Percentiles rank a stretch among this genome's conserved stretches.
Conservation (phyloP, 1,139 yeast species). For the Saccharomyces hybrid region DNA sequence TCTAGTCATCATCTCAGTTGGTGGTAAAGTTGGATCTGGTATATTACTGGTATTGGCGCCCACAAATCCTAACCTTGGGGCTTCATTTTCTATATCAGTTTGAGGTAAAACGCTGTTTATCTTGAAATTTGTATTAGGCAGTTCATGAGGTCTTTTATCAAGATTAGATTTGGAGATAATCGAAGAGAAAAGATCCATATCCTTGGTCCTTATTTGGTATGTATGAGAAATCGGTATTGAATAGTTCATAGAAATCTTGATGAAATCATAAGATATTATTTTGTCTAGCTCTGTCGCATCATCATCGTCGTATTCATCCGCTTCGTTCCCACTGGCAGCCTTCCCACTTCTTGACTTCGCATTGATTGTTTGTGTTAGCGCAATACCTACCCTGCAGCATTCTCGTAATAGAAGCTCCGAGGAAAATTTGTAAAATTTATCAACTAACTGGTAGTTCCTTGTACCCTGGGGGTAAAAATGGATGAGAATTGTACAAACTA, state of each 20-base stretch:
- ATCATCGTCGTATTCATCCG: conserved; percentile 13
- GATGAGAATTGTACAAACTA: conserved; percentile 49
- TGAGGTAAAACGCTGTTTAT: conserved; percentile 31
- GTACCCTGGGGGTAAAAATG: conserved; percentile 48
- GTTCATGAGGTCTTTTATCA: conserved; percentile 28
- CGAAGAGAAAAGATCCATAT: conserved; percentile 45
- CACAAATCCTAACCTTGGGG: conserved; percentile 32
- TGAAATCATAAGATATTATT: conserved; percentile 49
- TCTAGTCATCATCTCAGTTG: conserved; percentile 60
- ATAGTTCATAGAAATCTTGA: conserved; percentile 55
- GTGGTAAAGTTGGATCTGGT: conserved; percentile 57
- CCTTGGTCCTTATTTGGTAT: conserved; percentile 38
- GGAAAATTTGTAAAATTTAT: conserved; percentile 61
- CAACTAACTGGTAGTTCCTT: conserved; percentile 49
- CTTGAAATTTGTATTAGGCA: conserved; percentile 30
- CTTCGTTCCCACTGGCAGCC: conserved; percentile 6
- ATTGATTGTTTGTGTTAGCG: conserved; percentile 13
- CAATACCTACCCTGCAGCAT: conserved; percentile 44
- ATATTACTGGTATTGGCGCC: conserved; percentile 36
- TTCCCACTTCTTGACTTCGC: conserved; percentile 1
- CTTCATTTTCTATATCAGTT: conserved; percentile 31
- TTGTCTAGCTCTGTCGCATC: conserved; percentile 28
- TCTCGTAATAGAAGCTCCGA: conserved; percentile 71
- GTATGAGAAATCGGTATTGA: conserved; percentile 60
- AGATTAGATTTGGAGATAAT: conserved; percentile 30